Conservation (phyloP, 202 grass and related monocot species). For the Saccharum hybrid region DNA sequence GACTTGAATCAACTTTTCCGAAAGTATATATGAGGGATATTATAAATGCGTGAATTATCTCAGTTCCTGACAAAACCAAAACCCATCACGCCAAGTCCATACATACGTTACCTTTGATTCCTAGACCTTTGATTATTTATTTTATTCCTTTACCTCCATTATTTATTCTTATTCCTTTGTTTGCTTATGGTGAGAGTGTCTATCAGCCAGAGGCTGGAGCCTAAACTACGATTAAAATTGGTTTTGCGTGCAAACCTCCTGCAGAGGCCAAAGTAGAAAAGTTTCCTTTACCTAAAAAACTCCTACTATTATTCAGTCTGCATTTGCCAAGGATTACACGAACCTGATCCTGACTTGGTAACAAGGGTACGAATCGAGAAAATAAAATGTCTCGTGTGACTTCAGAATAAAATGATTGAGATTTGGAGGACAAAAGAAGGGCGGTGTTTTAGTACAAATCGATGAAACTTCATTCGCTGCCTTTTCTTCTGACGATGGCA, state of each 20-base stretch:
- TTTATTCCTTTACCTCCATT: background rate
- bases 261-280: background rate
- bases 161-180: background rate
- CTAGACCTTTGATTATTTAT: background rate
- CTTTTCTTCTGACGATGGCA: constrained; percentile 18
- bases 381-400: background rate
- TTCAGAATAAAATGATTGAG: background rate
- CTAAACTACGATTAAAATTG: background rate
- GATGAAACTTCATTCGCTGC: background rate
- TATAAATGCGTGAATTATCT: background rate
- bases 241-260: background rate
- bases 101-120: background rate
- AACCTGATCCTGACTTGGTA: constrained; percentile 33
- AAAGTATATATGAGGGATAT: too few relatives aligned
- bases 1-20: too few relatives aligned
- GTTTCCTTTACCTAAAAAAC: background rate
- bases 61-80: background rate
- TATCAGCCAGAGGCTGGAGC: background rate
- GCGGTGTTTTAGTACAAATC: too few relatives aligned
- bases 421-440: background rate
- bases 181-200: background rate
- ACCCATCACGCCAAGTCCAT: background rate
- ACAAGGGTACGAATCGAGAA: background rate
- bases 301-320: background rate
- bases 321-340: background rate